Base-by-base conservation (phyloP, 2,329 filamentous ascomycete species). In the Aspergillus sp. region DNA sequence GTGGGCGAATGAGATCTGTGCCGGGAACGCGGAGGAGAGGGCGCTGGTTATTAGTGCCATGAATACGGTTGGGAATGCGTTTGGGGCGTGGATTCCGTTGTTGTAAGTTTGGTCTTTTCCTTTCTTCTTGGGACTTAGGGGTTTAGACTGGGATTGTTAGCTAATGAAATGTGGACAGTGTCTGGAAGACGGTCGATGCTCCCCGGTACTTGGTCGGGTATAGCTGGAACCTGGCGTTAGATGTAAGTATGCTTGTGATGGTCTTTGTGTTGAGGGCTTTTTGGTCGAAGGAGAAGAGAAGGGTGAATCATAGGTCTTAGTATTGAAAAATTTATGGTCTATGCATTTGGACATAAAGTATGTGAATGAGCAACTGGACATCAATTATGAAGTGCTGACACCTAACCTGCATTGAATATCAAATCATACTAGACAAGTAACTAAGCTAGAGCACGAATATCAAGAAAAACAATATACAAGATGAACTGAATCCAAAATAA, bases 31-130 rank as follows among this genome's bases (percentile, higher is more conserved):
- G 0, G 66, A 68, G 58, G 66, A 68, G 50, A 59, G 66, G 22
- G 66, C 66, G 6, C 46, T 68, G 26, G 66, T 68, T 10, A 66
- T 68, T 39, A 67, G 66, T 61, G 59, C 66, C 0, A 66, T 67
- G 64, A 68, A 68, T 39, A 77, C 74, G 0, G 57, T 77, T 18
- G 74, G 74, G 1, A 70, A 71, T 65, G 66, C 69, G 1, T 70
- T 71, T 60, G 69, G 69, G 26, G 64, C 69, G 49, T 71, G 69
- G 67, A 57, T 70, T 42, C 69, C 67, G 16, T 60, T 68, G 42
- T 69, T 68, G 65, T 67, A 54, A 60, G 65, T 60, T 6, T 46
- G 1, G 20, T 2, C 14, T 12, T 4, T 12, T 36, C 29, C n/a
- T 11, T 4, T 31, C 20, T 11, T 7, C 16, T 16, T 36, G 11